Evolutionary conservation across 441 rosid genomes (phyloP), one percentile per base, ranked within the genome.

Genomic region (Dalechampia spathulata): DNA sequence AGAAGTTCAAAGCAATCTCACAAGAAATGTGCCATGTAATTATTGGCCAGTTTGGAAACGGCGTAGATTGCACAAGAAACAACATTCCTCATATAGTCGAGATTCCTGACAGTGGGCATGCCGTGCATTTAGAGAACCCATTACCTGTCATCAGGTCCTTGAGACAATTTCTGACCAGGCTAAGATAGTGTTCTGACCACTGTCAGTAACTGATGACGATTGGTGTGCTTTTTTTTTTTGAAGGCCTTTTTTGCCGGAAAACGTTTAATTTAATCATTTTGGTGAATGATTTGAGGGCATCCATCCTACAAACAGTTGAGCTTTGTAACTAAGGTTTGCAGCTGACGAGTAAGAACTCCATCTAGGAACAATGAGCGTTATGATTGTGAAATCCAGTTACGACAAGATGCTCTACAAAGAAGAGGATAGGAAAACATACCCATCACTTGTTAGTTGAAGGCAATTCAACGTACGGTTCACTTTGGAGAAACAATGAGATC

Each of bases 111-210:
- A 66, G 83, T 23, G 96, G 99, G 34, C 96, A 88, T 43, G 99
- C 94, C 12, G 90, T 75, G 9, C 94, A 89, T 78, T 66, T 92
- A 54, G 99, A 92, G 76, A 82, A 74, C 65, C 97, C 96, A 62
- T 88, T 89, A 1, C 52, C 60, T 0, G 23, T 89, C 48, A 71
- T 83, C 32, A 67, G 72, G 41, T 69, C 85, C 15, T 58, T 92
- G 38, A 74, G 92, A 55, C 73, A 70, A 58, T 88, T 86, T 74
- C 47, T 83, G 45, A 71, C 72, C 44, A 64, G 72, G 58, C 43
- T 80, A 27, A 60, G 40, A 15, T 61, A 49, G 4, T 30, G 34
- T 30, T 30, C 34, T n/a, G n/a, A n/a, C n/a, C n/a, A n/a, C n/a
- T n/a, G n/a, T n/a, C n/a, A n/a, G n/a, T n/a, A n/a, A n/a, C n/a